A percentile compares a stretch with the other conserved stretches of the same genome.
These are phyloP conservation scores for Brassica hybrid DNA, from an alignment of 441 rosid species.

Conservation along the genomic window DNA sequence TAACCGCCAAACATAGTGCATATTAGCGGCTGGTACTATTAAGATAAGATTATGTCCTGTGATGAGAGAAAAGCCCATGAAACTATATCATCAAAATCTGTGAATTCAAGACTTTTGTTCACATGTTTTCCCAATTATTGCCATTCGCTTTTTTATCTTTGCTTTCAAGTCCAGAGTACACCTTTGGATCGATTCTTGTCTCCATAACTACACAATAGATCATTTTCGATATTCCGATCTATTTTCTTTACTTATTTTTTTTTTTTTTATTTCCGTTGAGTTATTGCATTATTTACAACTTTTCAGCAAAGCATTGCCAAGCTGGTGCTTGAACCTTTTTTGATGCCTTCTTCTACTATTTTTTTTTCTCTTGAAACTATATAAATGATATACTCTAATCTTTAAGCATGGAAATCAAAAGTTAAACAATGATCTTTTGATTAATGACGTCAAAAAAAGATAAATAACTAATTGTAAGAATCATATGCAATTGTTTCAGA, in stretches of 20 bases:
- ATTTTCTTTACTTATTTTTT: neutral
- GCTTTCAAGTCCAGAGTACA: constrained; percentile 33
- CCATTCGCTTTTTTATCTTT: constrained; percentile 19
- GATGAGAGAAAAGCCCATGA: constrained; percentile 19
- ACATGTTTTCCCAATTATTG: constrained; percentile 45
- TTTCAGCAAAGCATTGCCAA: constrained; percentile 35
- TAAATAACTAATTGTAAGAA: neutral
- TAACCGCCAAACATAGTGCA: constrained; percentile 32
- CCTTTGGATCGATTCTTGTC: constrained; percentile 39
- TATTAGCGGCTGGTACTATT: constrained; percentile 20
- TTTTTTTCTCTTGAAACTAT: neutral
- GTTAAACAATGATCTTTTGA: neutral
- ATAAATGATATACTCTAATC: neutral
- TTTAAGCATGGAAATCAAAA: neutral
- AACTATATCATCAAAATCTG: constrained; percentile 30
- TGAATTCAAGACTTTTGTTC: constrained; percentile 33
- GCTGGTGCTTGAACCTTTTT: constrained; percentile 8
- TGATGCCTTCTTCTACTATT: constrained; percentile 1
- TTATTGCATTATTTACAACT: constrained; percentile 33
- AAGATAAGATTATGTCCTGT: constrained; percentile 27
- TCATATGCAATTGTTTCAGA: neutral
- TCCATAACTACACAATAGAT: constrained; percentile 17
- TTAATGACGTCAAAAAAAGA: constrained; percentile 8
- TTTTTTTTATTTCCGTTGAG: neutral
- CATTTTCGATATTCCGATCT: constrained; percentile 18